Base-by-base conservation (phyloP, 345 rosid species). In the Litchi chinensis region DNA sequence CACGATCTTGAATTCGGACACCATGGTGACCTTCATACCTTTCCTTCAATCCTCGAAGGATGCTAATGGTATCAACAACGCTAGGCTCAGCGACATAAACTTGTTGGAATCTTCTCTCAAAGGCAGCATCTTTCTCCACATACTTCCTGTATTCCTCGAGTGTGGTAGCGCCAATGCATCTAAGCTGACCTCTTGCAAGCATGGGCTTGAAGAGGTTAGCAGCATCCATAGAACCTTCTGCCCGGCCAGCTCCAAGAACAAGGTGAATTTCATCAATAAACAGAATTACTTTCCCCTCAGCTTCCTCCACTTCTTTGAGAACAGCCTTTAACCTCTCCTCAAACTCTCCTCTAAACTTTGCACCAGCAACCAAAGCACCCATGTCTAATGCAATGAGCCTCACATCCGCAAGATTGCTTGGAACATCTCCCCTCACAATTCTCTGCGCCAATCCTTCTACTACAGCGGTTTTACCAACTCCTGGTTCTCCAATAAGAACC, bases 121-220 rank as follows among this genome's bases (percentile, higher is more conserved):
- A 95, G 13, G 98, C 96, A 39, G 97, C 97, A 85, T 95, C 99
- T 85, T 93, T 95, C 90, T 95, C 99, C 81, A 92, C 99, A 75
- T 93, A 95, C 71, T 95, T 95, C 75, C 97, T 86, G n/a, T 95
- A 93, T 77, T 93, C 99, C 81, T 95, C 96, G 10, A 95, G 89
- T 0, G 99, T 95, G 5, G 98, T 95, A 10, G 99, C 99, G 18
- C 97, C 98, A 62, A 95, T 93, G 69, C 99, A 95, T 40, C 97
- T 85, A 16, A 95, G 93, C 83, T 95, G 98, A 37, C 99, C 98
- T 81, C 97, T 87, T 46, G 97, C 99, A 77, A 95, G 93, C 99
- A 93, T 93, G 0, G 98, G 99, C 87, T 93, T 95, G 60, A 95
- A 90, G 41, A 95, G 88, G 72, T 95, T 95, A 1, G 99, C 99